Base-by-base conservation (phyloP, 139 green algal species). In the Nannochloris sp. region DNA sequence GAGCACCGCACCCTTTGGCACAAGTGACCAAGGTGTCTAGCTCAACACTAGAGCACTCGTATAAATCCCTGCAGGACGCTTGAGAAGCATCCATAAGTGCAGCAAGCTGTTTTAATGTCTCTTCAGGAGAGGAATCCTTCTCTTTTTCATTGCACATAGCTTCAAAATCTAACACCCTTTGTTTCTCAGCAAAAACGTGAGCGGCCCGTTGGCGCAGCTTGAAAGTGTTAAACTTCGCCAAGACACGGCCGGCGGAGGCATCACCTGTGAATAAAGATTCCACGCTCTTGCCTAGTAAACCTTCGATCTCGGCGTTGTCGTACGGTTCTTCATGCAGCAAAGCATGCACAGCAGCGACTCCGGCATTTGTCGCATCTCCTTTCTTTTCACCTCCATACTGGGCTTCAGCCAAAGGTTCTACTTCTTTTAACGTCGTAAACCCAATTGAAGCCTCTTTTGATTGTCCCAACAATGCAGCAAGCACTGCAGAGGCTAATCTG, bases 11-110 rank as follows among this genome's bases (percentile, higher is more conserved):
- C 0, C 33, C 64, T 44, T 76, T 85, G 57, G 75, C 79, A 7
- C 75, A 45, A 9, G 44, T 70, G 54, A 95, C 84, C 56, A 99
- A 74, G 58, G 80, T 56, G 37, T 98, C 89, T 48, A 99, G 81
- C 77, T 99, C 91, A 0, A 74, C 60, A 61, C 86, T 95, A 71
- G 81, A 93, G 80, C 92, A 97, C 45, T 95, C 83, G 73, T 96
- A 97, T 58, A 90, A 76, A 19, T 84, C 70, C 12, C 82, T 79
- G 72, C 89, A 97, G 64, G 73, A 89, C 55, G 66, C 74, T 34
- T 97, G 92, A 29, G 78, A 90, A 32, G 76, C 81, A 72, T 96
- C 78, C 92, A 97, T 96, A 12, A 97, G 78, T 10, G 46, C 9
- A 1, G 84, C 92, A 53, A 97, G 81, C 19, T 47, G 15, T 1